phyloP scores from a whole-genome alignment of 768 basidiomycete species.

The Plicaturopsis crispa region DNA sequence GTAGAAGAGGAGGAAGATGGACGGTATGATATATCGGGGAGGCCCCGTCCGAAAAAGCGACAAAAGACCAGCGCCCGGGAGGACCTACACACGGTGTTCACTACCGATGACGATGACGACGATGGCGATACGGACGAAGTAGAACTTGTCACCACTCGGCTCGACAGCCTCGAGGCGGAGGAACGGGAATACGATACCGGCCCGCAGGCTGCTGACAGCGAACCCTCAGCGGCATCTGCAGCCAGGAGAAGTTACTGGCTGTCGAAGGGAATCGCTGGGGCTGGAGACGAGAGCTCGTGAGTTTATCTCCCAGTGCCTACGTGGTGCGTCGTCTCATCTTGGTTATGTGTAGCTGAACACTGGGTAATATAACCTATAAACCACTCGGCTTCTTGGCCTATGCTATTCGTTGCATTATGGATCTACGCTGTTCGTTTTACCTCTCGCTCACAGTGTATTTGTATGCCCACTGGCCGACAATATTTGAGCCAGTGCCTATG shows the following conservation, averaged over 20 bases:
- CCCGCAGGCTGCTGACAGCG: conserved; percentile 7
- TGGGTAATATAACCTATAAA: too few species aligned
- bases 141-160: conserved; percentile 18
- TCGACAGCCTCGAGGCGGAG: conserved; percentile 17
- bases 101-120: conserved; percentile 43
- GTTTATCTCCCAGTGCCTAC: too few species aligned
- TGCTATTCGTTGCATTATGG: too few species aligned
- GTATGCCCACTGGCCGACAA: too few species aligned
- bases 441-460: too few species aligned
- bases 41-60: conserved; percentile 22
- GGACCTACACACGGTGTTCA: conserved; percentile 40
- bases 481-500: too few species aligned
- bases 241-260: conserved; percentile 48
- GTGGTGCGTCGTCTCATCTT: too few species aligned
- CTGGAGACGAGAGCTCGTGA: conserved; percentile 20
- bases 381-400: too few species aligned
- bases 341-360: too few species aligned
- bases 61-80: conserved; percentile 15
- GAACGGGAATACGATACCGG: conserved; percentile 11
- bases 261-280: conserved; percentile 37
- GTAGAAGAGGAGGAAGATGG: conserved; percentile 38
- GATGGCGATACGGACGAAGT: conserved; percentile 20
- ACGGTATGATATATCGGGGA: conserved; percentile 19
- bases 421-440: too few species aligned
- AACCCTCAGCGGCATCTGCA: conserved; percentile 16